Evolutionary conservation across 768 basidiomycete genomes (phyloP).

Genomic region (Clavulina sp.): DNA sequence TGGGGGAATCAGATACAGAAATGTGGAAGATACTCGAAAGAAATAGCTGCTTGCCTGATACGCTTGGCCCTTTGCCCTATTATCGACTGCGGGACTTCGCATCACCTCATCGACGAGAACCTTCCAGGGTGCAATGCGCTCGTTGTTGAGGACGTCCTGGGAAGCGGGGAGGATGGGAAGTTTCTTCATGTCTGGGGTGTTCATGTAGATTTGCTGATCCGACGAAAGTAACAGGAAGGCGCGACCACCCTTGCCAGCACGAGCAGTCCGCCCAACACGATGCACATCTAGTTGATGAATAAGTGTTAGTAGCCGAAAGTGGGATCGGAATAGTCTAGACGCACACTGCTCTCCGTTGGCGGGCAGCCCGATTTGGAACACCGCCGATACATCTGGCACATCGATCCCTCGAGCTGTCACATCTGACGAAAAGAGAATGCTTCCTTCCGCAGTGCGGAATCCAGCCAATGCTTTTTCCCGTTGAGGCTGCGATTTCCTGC

Average conservation of each 20-base stretch:
- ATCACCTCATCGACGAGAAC: slow-evolving; percentile 17
- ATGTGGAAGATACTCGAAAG: background rate
- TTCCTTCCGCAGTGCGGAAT: slow-evolving; percentile 29
- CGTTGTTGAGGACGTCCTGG: slow-evolving; percentile 4
- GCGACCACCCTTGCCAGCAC: slow-evolving; percentile 36
- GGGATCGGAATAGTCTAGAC: slow-evolving; percentile 6
- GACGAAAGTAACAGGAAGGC: slow-evolving; percentile 70
- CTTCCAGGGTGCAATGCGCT: slow-evolving; percentile 1
- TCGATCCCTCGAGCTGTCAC: slow-evolving; percentile 52
- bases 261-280: slow-evolving; percentile 25
- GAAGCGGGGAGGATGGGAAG: slow-evolving; percentile 25
- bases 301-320: background rate
- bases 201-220: slow-evolving; percentile 38
- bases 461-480: slow-evolving; percentile 32
- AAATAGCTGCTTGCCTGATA: slow-evolving; percentile 23
- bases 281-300: slow-evolving; percentile 21
- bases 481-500: slow-evolving; percentile 32
- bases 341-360: slow-evolving; percentile 21
- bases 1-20: background rate
- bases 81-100: slow-evolving; percentile 16
- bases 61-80: slow-evolving; percentile 29
- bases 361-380: slow-evolving; percentile 32
- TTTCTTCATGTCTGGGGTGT: slow-evolving; percentile 21
- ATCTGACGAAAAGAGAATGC: slow-evolving; percentile 35
- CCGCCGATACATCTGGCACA: slow-evolving; percentile 44